Percentiles rank a stretch among this genome's conserved stretches.
phyloP scores from a whole-genome alignment of 2,329 filamentous ascomycete species.

The Kalmusia sp. region DNA sequence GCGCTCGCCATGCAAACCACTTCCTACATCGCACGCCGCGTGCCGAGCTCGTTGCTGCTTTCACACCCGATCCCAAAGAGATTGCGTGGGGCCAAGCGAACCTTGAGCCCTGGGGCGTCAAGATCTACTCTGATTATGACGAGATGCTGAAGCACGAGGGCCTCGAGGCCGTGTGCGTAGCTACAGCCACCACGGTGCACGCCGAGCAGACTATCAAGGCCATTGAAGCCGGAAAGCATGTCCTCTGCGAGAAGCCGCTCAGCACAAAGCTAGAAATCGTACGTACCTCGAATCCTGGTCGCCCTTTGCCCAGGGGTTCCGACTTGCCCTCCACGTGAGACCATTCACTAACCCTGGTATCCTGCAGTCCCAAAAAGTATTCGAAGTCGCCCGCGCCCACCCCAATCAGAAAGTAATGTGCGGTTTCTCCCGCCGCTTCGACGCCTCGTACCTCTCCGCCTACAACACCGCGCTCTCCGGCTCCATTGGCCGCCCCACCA shows the following conservation, averaged over 20 bases:
- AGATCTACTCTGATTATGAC: slow-evolving; percentile 61
- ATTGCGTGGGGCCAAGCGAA: slow-evolving; percentile 57
- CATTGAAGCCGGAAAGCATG: slow-evolving; percentile 62
- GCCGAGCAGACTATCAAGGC: slow-evolving; percentile 65
- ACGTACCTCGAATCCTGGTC: too few species aligned
- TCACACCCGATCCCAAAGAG: slow-evolving; percentile 52
- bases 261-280: slow-evolving; percentile 67
- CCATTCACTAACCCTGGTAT: slow-evolving; percentile 7
- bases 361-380: slow-evolving; percentile 64
- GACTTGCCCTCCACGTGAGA: too few species aligned
- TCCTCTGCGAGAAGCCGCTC: slow-evolving; percentile 67
- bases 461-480: slow-evolving; percentile 60
- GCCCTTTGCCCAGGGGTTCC: too few species aligned
- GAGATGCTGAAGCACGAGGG: slow-evolving; percentile 64
- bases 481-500: slow-evolving; percentile 64
- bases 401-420: slow-evolving; percentile 71
- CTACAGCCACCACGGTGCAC: slow-evolving; percentile 63
- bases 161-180: slow-evolving; percentile 63
- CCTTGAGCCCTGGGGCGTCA: slow-evolving; percentile 60
- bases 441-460: slow-evolving; percentile 69
- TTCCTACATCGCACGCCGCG: slow-evolving; percentile 55
- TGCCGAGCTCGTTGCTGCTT: slow-evolving; percentile 57
- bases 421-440: slow-evolving; percentile 72
- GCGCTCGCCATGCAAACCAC: slow-evolving; percentile 56
- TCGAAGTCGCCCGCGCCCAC: slow-evolving; percentile 62